These are phyloP conservation scores for Trichosporon inkin DNA, from an alignment of 1,284 basidiomycete genomes.

Conservation along the genomic window DNA sequence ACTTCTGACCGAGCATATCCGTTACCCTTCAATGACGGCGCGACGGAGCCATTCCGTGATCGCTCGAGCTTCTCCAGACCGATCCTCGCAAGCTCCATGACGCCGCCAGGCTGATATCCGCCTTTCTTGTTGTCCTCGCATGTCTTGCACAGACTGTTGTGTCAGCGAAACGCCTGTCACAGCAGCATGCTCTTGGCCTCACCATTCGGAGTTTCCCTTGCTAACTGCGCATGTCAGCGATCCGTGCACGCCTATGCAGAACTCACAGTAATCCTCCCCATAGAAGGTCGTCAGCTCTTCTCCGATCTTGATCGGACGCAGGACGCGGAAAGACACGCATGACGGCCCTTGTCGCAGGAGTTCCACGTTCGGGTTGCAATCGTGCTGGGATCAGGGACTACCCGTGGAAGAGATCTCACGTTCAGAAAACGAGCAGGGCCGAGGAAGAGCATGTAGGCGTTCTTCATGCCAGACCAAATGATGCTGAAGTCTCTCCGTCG, in stretches of 20 bases:
- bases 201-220: constrained; percentile 42
- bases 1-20: constrained; percentile 5
- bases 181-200: constrained; percentile 11
- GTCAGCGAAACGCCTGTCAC: constrained; percentile 6
- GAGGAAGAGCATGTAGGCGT: constrained; percentile 46
- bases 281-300: constrained; percentile 49
- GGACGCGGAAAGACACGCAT: constrained; percentile 43
- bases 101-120: not conserved
- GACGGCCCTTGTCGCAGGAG: constrained; percentile 39
- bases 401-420: constrained; percentile 26
- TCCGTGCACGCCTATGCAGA: not conserved
- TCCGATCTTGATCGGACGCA: constrained; percentile 38
- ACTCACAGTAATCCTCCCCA: constrained; percentile 42
- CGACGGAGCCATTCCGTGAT: not conserved
- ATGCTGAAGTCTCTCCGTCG: constrained; percentile 48
- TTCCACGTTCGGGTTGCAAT: constrained; percentile 49
- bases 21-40: not conserved
- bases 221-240: constrained; percentile 29
- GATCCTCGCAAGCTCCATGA: constrained; percentile 3
- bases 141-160: constrained; percentile 37
- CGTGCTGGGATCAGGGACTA: constrained; percentile 34
- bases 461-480: constrained; percentile 41
- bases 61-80: constrained; percentile 6
- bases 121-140: constrained; percentile 30
- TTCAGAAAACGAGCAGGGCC: constrained; percentile 51